Evolutionary conservation across 352 stramenopile species (phyloP).

Genomic region (Globisporangium echinulatum): DNA sequence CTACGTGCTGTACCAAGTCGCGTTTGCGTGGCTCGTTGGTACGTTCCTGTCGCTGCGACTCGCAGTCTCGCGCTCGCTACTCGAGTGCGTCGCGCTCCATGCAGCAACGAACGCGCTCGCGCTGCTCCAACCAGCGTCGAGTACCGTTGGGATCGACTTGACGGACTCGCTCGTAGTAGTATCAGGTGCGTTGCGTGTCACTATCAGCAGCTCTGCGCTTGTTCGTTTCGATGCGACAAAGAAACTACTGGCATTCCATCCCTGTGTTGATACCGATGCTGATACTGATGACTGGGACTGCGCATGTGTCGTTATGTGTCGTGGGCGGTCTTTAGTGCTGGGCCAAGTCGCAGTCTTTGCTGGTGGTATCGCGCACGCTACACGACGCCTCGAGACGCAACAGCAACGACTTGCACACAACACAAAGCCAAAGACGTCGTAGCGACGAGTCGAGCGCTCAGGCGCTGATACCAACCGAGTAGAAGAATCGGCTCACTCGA

Average conservation of each 20-base stretch:
- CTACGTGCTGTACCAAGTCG: conserved; percentile 35
- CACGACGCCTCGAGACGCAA: not conserved
- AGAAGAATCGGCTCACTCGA: conserved; percentile 9
- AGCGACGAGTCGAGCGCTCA: conserved; percentile 4
- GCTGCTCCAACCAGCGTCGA: conserved; percentile 7
- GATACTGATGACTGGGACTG: too few relatives aligned
- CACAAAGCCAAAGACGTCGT: not conserved
- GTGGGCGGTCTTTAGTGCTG: not conserved
- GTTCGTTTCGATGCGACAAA: too few relatives aligned
- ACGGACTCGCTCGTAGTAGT: not conserved
- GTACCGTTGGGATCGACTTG: not conserved
- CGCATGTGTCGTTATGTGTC: too few relatives aligned
- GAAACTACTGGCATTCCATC: too few relatives aligned
- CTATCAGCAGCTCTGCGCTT: too few relatives aligned
- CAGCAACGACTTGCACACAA: not conserved
- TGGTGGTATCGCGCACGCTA: not conserved
- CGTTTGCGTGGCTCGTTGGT: conserved; percentile 38
- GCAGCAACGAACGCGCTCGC: conserved; percentile 54
- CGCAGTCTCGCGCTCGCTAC: conserved; percentile 28
- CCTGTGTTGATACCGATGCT: too few relatives aligned
- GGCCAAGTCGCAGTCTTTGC: not conserved
- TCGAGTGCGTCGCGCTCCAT: conserved; percentile 55
- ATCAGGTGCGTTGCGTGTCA: not conserved
- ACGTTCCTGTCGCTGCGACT: conserved; percentile 35
- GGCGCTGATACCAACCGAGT: too few relatives aligned